Conservation (phyloP, 1,284 basidiomycete species). For the Ceratobasidium sp. region DNA sequence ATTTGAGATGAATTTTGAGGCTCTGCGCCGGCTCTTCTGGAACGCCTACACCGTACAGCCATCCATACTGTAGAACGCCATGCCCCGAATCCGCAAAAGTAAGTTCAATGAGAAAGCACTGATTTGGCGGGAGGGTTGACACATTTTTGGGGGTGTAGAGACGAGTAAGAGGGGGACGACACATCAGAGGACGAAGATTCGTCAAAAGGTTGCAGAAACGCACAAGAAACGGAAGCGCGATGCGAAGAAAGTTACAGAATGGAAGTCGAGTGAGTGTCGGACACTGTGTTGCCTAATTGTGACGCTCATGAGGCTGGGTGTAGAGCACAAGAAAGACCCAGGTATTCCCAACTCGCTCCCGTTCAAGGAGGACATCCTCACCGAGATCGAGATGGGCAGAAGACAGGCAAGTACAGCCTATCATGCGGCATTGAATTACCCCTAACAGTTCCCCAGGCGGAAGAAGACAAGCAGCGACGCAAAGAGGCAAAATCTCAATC, state of each 20-base stretch:
- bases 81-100: constrained; percentile 85
- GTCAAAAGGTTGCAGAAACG: constrained; percentile 82
- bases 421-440: neutral
- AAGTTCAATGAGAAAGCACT: constrained; percentile 49
- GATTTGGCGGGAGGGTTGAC: too few species aligned
- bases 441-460: constrained; percentile 65
- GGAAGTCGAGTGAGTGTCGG: constrained; percentile 87
- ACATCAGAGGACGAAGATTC: constrained; percentile 79
- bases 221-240: constrained; percentile 81
- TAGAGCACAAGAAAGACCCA: constrained; percentile 74
- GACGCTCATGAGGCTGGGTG: neutral
- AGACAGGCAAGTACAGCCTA: constrained; percentile 17
- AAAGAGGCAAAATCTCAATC: constrained; percentile 59
- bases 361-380: constrained; percentile 96
- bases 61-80: too few species aligned
- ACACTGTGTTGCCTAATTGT: neutral
- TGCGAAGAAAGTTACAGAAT: constrained; percentile 85
- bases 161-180: constrained; percentile 83
- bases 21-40: constrained; percentile 9
- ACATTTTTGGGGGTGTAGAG: constrained; percentile 74
- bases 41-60: too few species aligned
- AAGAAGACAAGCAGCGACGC: constrained; percentile 73
- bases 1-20: constrained; percentile 37
- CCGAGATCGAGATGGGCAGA: constrained; percentile 75
- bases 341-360: constrained; percentile 98